Conservation (phyloP, 768 basidiomycete genomes). For the Kockovaella imperatae region DNA sequence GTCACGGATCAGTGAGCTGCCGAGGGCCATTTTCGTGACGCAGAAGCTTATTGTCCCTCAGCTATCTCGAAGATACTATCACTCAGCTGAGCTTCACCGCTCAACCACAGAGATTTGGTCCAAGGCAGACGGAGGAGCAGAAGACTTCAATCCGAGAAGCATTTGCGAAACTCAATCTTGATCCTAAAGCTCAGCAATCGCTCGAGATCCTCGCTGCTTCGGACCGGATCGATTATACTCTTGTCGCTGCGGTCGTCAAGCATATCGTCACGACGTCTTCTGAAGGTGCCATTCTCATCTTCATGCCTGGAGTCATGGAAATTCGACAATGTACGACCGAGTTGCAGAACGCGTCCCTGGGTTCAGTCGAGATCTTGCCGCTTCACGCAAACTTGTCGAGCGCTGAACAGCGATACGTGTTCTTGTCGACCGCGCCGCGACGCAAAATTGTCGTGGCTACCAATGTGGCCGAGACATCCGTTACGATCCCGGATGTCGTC, state of each 20-base stretch:
- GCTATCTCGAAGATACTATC: constrained; percentile 76
- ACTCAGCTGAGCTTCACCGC: constrained; percentile 56
- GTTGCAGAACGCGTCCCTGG: constrained; percentile 43
- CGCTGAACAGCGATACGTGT: constrained; percentile 74
- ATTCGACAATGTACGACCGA: constrained; percentile 68
- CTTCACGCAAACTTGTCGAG: constrained; percentile 82
- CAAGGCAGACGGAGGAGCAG: constrained; percentile 50
- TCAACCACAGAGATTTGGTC: constrained; percentile 44
- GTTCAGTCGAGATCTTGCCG: constrained; percentile 51
- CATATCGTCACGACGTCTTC: constrained; percentile 54
- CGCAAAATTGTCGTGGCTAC: constrained; percentile 86
- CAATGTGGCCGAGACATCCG: constrained; percentile 75
- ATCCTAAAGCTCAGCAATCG: constrained; percentile 51
- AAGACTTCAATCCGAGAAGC: constrained; percentile 50
- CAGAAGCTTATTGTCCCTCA: constrained; percentile 44
- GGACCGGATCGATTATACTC: constrained; percentile 65
- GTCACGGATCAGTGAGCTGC: constrained; percentile 66
- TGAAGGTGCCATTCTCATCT: constrained; percentile 70
- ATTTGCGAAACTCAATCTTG: constrained; percentile 54
- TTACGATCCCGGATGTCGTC: constrained; percentile 81
- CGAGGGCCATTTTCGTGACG: background rate
- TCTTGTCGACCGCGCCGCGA: constrained; percentile 51
- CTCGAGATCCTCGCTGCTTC: constrained; percentile 58
- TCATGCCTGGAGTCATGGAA: constrained; percentile 84
- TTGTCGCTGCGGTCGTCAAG: constrained; percentile 60